A percentile compares a stretch with the other conserved stretches of the same genome.
Conservation (phyloP, 2,329 filamentous ascomycete genomes). For the Scedosporium minutisporum region DNA sequence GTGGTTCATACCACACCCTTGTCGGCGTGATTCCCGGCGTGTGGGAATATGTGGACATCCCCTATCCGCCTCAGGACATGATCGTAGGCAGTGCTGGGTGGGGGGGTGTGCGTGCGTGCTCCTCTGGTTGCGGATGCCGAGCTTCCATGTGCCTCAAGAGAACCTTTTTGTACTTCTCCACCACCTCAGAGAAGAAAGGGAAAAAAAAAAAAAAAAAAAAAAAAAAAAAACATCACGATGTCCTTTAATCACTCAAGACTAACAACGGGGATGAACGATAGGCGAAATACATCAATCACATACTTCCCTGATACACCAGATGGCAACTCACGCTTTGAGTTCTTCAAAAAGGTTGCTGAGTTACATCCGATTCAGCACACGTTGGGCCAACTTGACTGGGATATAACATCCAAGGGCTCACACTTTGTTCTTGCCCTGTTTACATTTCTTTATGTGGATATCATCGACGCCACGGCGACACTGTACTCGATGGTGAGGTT, state of each 20-base stretch:
- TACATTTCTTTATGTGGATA: constrained; percentile 85
- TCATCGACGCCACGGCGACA: constrained; percentile 78
- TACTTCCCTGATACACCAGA: constrained; percentile 59
- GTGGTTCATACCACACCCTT: too few species aligned
- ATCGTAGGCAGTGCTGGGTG: too few species aligned
- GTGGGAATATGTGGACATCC: too few species aligned
- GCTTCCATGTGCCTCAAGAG: too few species aligned
- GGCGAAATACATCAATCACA: constrained; percentile 57
- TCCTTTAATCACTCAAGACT: neutral
- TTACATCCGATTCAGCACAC: constrained; percentile 61
- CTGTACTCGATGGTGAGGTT: constrained; percentile 86
- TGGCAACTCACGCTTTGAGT: constrained; percentile 57
- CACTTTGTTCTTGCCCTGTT: constrained; percentile 58
- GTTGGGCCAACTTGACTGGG: constrained; percentile 58
- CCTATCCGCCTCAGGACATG: too few species aligned
- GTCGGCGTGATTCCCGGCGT: too few species aligned
- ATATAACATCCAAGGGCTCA: constrained; percentile 41
- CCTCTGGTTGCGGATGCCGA: too few species aligned
- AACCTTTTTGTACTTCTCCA: too few species aligned
- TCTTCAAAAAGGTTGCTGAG: constrained; percentile 62
- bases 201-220: too few species aligned
- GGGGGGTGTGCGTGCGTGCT: too few species aligned
- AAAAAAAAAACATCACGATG: too few species aligned
- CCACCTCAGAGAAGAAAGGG: too few species aligned
- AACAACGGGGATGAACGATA: constrained; percentile 15